Conservation (phyloP, 108 stramenopile species). For the Thalassiosira profunda region DNA sequence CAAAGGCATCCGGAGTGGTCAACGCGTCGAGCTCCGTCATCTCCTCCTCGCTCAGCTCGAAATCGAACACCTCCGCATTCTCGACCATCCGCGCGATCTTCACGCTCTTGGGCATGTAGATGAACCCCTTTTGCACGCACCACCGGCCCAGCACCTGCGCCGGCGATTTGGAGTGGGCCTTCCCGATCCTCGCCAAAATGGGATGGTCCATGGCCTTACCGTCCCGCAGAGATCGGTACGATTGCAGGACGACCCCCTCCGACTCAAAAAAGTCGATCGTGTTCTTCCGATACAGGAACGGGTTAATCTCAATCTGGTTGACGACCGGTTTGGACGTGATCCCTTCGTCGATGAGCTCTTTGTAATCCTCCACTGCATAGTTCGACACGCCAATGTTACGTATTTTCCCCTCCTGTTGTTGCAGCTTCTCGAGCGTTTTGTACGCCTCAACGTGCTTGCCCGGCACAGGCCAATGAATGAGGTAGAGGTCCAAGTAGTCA, state of each 20-base stretch:
- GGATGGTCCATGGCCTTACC: slow-evolving; percentile 91
- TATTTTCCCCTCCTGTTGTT: slow-evolving; percentile 75
- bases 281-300: slow-evolving; percentile 87
- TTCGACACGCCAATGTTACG: slow-evolving; percentile 76
- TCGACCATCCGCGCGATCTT: slow-evolving; percentile 87
- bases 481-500: slow-evolving; percentile 89
- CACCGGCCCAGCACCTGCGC: slow-evolving; percentile 95
- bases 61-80: slow-evolving; percentile 94
- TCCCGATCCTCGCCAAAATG: slow-evolving; percentile 61
- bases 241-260: slow-evolving; percentile 89
- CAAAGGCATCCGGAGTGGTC: slow-evolving; percentile 75
- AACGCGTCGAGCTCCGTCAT: slow-evolving; percentile 72
- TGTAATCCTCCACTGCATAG: slow-evolving; percentile 85
- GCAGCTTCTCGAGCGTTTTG: slow-evolving; percentile 65
- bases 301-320: slow-evolving; percentile 96
- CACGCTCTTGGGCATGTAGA: slow-evolving; percentile 91
- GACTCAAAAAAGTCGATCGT: slow-evolving; percentile 73
- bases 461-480: slow-evolving; percentile 96
- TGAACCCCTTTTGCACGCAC: slow-evolving; percentile 92
- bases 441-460: slow-evolving; percentile 88
- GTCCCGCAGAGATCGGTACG: slow-evolving; percentile 83
- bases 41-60: slow-evolving; percentile 68
- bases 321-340: slow-evolving; percentile 67
- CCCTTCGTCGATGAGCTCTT: slow-evolving; percentile 74
- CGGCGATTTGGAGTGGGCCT: slow-evolving; percentile 51